A percentile compares a stretch with the other conserved stretches of the same genome.
These are phyloP conservation scores for Penicillium janthinellum DNA, from an alignment of 2,329 filamentous ascomycete genomes.

Conservation along the genomic window DNA sequence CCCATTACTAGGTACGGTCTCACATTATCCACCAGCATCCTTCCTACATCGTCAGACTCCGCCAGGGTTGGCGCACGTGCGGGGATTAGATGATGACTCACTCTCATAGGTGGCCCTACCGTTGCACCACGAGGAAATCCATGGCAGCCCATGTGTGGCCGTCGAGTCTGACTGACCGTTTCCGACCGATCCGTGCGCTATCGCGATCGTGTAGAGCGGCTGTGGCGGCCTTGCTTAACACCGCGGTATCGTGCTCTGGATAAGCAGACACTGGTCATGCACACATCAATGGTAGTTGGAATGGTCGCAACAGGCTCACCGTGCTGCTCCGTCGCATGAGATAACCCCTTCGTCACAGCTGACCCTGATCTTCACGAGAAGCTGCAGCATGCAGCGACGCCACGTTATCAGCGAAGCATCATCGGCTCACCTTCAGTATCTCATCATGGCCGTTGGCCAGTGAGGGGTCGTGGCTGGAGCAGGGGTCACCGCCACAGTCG, in stretches of 20 bases:
- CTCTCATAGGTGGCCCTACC: conserved; percentile 4
- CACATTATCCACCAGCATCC: not conserved
- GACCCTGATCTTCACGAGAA: conserved; percentile 6
- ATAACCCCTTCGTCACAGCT: not conserved
- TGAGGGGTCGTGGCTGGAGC: conserved; percentile 13
- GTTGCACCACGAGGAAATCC: not conserved
- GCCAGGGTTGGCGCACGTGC: not conserved
- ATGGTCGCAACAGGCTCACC: not conserved
- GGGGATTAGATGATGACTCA: not conserved
- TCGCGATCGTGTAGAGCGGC: conserved; percentile 19
- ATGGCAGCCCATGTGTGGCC: not conserved
- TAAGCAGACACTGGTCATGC: not conserved
- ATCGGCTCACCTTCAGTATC: not conserved
- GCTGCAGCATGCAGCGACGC: conserved; percentile 8
- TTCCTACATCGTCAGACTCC: not conserved
- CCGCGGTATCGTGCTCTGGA: not conserved
- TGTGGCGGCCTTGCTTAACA: conserved; percentile 23
- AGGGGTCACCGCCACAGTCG: conserved; percentile 10
- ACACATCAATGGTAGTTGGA: not conserved
- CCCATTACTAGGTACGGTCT: not conserved
- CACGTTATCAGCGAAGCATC: conserved; percentile 21
- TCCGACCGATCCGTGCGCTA: conserved; percentile 24
- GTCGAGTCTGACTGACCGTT: conserved; percentile 6
- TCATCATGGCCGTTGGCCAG: conserved; percentile 5
- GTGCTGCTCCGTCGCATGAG: not conserved